Evolutionary conservation across 1,284 basidiomycete genomes (phyloP).

Genomic region (Ustilago cynodontis): DNA sequence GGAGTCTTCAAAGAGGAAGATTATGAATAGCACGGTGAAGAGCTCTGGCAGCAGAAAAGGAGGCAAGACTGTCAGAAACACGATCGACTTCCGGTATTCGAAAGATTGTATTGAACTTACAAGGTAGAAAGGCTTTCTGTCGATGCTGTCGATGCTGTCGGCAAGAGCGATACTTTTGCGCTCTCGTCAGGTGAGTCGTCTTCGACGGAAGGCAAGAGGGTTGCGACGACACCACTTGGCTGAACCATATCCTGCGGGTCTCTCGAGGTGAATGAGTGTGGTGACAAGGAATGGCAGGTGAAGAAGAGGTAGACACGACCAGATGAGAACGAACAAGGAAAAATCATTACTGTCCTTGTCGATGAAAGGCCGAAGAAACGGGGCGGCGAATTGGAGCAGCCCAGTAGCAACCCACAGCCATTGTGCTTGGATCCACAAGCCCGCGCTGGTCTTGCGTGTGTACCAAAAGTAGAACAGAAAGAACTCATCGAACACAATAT

Average conservation of each 20-base stretch:
- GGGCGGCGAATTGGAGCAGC: background rate
- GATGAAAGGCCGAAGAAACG: background rate
- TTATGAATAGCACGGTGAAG: background rate
- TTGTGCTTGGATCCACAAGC: slow-evolving; percentile 17
- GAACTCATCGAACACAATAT: background rate
- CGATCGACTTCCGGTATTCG: too few species aligned
- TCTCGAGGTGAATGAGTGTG: slow-evolving; percentile 15
- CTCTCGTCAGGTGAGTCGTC: slow-evolving; percentile 16
- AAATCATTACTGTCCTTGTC: background rate
- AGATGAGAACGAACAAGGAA: background rate
- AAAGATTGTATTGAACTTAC: too few species aligned
- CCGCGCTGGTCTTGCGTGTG: slow-evolving; percentile 10
- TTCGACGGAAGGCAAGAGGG: slow-evolving; percentile 12
- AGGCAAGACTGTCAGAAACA: background rate
- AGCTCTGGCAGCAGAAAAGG: background rate
- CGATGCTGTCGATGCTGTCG: slow-evolving; percentile 14
- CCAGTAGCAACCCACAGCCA: background rate
- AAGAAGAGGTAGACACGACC: background rate
- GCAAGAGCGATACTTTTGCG: slow-evolving; percentile 4
- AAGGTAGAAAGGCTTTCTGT: slow-evolving; percentile 15
- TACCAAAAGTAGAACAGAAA: slow-evolving; percentile 25
- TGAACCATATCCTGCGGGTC: background rate
- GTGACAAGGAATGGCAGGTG: slow-evolving; percentile 2
- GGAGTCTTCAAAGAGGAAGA: slow-evolving; percentile 2
- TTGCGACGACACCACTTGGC: slow-evolving; percentile 8